These are phyloP conservation scores for Diaporthe eres DNA, from an alignment of 2,329 filamentous ascomycete species.

Conservation along the genomic window DNA sequence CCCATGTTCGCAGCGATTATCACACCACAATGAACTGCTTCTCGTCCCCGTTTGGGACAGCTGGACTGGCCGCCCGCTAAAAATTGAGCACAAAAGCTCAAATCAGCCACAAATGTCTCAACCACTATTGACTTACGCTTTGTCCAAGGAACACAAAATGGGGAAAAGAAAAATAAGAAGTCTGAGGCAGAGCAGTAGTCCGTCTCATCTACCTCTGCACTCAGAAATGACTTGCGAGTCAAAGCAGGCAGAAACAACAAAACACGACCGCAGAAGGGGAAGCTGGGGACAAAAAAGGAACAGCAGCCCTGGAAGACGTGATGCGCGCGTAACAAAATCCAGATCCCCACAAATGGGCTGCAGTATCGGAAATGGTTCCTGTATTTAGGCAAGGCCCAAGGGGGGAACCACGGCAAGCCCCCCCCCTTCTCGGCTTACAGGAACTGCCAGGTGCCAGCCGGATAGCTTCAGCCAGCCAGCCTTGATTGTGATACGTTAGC, in stretches of 20 bases:
- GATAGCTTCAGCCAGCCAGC: slow-evolving; percentile 22
- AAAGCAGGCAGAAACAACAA: neutral
- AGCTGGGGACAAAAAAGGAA: neutral
- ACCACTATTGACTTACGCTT: neutral
- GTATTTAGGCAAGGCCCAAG: slow-evolving; percentile 23
- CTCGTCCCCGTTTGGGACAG: neutral
- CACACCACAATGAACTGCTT: slow-evolving; percentile 32
- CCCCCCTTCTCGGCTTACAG: neutral
- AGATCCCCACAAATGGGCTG: slow-evolving; percentile 15
- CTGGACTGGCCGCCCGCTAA: neutral
- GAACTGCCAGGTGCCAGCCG: neutral
- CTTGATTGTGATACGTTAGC: slow-evolving; percentile 25
- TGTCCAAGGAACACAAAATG: neutral
- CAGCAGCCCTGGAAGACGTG: neutral
- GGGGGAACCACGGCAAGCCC: neutral
- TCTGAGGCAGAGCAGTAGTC: neutral
- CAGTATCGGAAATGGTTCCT: slow-evolving; percentile 28
- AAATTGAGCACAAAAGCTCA: neutral
- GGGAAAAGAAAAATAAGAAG: neutral
- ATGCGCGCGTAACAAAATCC: neutral
- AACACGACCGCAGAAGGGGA: neutral
- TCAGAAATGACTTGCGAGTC: neutral
- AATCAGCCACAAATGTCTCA: neutral
- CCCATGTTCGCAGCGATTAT: slow-evolving; percentile 1
- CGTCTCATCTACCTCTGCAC: neutral